A percentile compares a stretch with the other conserved stretches of the same genome.
Conservation (phyloP, 2,329 filamentous ascomycete genomes). For the Penicillium sp. region DNA sequence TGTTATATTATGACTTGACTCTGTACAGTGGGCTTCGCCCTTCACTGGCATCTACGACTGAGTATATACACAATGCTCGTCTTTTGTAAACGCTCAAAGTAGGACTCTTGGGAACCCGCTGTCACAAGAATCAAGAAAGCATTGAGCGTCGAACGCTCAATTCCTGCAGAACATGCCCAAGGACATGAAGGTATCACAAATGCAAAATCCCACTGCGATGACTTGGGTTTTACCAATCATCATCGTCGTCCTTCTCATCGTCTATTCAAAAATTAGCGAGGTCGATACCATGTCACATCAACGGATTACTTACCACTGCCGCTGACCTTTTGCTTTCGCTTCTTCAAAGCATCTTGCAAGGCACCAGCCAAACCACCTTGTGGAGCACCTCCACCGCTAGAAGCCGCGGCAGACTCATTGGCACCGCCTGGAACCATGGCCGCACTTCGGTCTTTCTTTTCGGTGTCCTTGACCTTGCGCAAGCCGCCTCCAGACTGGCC, state of each 20-base stretch:
- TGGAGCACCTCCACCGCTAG: constrained; percentile 48
- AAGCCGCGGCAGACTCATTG: constrained; percentile 53
- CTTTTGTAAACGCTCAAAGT: constrained; percentile 8
- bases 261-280: constrained; percentile 34
- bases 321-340: constrained; percentile 89
- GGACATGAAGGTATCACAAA: constrained; percentile 17
- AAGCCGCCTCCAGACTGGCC: constrained; percentile 46
- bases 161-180: constrained; percentile 15
- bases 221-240: constrained; percentile 38
- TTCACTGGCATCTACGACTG: constrained; percentile 11
- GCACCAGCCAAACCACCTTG: constrained; percentile 70
- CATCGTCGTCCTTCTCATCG: constrained; percentile 44
- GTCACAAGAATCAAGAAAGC: constrained; percentile 6
- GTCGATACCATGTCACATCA: neutral
- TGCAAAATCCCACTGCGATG: constrained; percentile 4
- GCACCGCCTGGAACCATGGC: constrained; percentile 45
- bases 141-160: constrained; percentile 8
- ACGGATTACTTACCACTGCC: constrained; percentile 72
- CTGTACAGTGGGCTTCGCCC: neutral
- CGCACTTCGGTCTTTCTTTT: constrained; percentile 45
- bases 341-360: constrained; percentile 67
- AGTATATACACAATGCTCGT: constrained; percentile 16
- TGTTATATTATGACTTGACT: neutral
- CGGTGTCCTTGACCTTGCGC: constrained; percentile 43
- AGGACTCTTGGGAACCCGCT: constrained; percentile 15